Evolutionary conservation across 2,329 filamentous ascomycete species (phyloP), one percentile per base, ranked within the genome.

Genomic region (Exophiala bonariae): DNA sequence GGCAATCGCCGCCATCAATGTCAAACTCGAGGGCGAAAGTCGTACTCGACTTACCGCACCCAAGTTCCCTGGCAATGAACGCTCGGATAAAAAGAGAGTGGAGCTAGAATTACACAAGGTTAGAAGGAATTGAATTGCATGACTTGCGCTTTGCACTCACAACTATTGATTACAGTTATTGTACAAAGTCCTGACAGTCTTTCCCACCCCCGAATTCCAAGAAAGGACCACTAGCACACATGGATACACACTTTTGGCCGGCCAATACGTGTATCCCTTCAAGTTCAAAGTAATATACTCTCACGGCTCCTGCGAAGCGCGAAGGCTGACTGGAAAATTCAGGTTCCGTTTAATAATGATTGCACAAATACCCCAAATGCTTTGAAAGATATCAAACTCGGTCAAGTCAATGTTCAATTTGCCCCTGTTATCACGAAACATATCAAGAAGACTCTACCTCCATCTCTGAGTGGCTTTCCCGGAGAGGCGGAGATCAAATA

Each of bases 401-500:
- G 63, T 9, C 70, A 71, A 17, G 55, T 75, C 45, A 70, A 67
- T 47, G 61, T 75, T 3, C 72, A 75, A 49, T 66, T 74, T 54
- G 68, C 67, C 18, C 66, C 66, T 41, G 70, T 73, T 49, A 66
- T 62, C 7, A 64, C 66, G 45, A 72, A 71, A 37, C 93, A 99
- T 71, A 82, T 93, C 54, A 93, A 87, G 62, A 83, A 83, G 58
- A 95, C 91, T 0, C 75, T 99, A 9, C 93, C 93, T 4, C 93
- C 93, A 0, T 95, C 90, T 3, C 73, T 97, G 44, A 87, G 80
- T n/a, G 89, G 89, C 3, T 91, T 93, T 57, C 88, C 89, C 0
- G 86, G 85, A 23, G 83, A 91, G 66, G 92, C 91, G 17, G 90
- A 96, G 68, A 91, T 97, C 50, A 81, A 85, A 58, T 99, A 99